Conservation (phyloP, 441 rosid species). For the Metrosideros polymorpha region DNA sequence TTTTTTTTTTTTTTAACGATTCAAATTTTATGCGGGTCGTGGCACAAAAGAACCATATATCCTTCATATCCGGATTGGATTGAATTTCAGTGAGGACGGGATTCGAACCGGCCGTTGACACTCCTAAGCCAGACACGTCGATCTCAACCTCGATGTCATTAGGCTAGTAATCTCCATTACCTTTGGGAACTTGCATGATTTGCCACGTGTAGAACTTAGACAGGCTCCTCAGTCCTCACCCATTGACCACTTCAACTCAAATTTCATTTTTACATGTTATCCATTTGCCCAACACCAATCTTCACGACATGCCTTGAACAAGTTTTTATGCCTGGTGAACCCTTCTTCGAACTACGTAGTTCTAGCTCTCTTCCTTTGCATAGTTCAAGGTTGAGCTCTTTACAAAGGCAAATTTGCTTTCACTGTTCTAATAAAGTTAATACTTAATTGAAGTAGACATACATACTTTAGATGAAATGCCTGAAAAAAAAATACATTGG, state of each 20-base stretch:
- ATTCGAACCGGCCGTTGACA: neutral
- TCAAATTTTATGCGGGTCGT: neutral
- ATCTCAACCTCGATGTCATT: neutral
- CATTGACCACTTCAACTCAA: neutral
- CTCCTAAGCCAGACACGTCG: neutral
- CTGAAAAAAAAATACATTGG: neutral
- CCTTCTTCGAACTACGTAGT: neutral
- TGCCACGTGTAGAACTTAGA: neutral
- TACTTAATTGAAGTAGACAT: neutral
- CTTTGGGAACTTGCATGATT: neutral
- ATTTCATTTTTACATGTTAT: neutral
- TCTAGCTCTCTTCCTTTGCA: neutral
- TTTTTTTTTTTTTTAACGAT: accelerated
- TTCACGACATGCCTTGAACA: neutral
- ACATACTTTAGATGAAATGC: neutral
- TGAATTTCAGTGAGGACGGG: neutral
- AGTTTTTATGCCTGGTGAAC: neutral
- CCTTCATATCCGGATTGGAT: too few relatives aligned
- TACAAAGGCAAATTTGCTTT: neutral
- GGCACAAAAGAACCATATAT: neutral
- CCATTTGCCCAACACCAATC: neutral
- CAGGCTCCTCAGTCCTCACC: neutral
- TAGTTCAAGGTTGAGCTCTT: neutral
- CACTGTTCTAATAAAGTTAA: neutral
- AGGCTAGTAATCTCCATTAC: neutral